Evolutionary conservation across 331 rosid species (phyloP), one percentile per base, ranked within the genome.

Genomic region (Stylosanthes scabra): DNA sequence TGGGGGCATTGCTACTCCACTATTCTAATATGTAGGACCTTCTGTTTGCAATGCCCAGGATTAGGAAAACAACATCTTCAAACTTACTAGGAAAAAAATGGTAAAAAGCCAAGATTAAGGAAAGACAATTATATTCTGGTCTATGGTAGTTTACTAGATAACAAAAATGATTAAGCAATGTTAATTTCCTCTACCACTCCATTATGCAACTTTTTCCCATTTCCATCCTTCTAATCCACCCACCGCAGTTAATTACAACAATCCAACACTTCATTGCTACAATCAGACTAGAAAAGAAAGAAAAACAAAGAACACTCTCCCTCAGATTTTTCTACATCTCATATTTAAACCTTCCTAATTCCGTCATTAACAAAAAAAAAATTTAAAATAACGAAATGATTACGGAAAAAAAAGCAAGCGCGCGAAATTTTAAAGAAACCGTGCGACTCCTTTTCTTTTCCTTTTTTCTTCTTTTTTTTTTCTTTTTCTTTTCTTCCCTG

Each of bases 321-420:
- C 64, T 82, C 64, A 74, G 76, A 79, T 69, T 65, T 60, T 71
- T 84, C 80, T 67, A 66, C 51, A 75, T 61, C 77, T 80, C 83
- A 79, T 59, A 69, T 34, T 41, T n/a, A 42, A 80, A 45, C 67
- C 55, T 47, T 64, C 55, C 79, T 57, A 59, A 77, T 71, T 71
- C 56, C 73, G 31, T 44, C 60, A 65, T 65, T 40, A 42, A 67
- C 47, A 55, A 74, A 66, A 41, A 55, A 74, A 66, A 41, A 20
- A 20, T 20, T 20, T 40, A 55, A 61, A 74, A 66, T 70, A 52
- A 39, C 63, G 70, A 70, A 74, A 52, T 27, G 67, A 65, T 60
- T 59, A 16, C 6, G 9, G n/a, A 12, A 45, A 63, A 31, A 31
- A 50, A 77, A 31, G 51, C 63, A 77, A 70, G 80, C 75, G 70